Evolutionary conservation across 768 basidiomycete species (phyloP).

Genomic region (Lactifluus piperatus): DNA sequence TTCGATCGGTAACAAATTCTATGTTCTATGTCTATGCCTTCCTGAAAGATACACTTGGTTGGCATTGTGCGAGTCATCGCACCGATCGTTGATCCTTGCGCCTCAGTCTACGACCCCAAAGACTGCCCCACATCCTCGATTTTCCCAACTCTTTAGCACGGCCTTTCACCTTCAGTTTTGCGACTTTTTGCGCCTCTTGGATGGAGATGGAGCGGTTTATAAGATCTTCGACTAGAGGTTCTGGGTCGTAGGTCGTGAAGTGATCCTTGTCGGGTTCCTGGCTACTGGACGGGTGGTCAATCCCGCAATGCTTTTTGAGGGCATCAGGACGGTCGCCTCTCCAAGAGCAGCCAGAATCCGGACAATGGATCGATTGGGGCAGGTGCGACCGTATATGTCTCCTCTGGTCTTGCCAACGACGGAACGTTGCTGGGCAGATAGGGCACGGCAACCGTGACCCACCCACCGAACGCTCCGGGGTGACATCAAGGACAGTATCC

Average conservation of each 20-base stretch:
- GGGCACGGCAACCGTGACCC: not conserved
- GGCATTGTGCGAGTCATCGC: too few relatives aligned
- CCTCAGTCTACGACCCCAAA: not conserved
- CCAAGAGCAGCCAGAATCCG: not conserved
- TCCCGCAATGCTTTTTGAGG: not conserved
- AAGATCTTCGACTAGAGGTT: not conserved
- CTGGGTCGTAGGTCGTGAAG: not conserved
- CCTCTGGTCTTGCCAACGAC: not conserved
- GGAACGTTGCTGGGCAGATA: not conserved
- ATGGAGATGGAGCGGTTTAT: not conserved
- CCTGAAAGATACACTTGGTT: too few relatives aligned
- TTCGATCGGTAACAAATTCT: too few relatives aligned
- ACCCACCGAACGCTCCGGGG: too few relatives aligned
- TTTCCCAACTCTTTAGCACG: not conserved
- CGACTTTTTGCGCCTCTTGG: not conserved
- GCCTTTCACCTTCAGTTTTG: not conserved
- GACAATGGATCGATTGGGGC: constrained; percentile 1
- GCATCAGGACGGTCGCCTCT: constrained; percentile 1
- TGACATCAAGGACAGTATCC: not conserved
- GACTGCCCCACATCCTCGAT: not conserved
- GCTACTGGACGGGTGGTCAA: not conserved
- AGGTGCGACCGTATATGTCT: not conserved
- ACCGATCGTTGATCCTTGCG: not conserved
- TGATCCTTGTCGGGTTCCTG: not conserved
- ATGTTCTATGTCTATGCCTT: too few relatives aligned